Evolutionary conservation across 1,284 basidiomycete species (phyloP), one percentile per base, ranked within the genome.

Genomic region (Tetrapyrgos nigripes): DNA sequence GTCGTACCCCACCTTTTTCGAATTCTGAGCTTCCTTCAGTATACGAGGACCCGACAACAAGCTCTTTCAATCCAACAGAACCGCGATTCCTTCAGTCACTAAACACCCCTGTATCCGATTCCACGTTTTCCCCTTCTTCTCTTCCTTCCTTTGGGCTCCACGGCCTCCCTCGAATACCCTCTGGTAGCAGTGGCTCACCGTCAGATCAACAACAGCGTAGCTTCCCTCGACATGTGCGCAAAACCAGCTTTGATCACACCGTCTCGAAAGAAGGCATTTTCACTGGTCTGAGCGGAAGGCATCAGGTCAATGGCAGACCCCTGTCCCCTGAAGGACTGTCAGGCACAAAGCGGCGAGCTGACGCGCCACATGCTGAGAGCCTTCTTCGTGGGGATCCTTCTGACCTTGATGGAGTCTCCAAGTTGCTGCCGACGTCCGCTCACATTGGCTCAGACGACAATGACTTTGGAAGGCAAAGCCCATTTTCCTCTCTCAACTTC

Each of bases 181-280:
- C 76, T 53, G 73, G 73, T 64, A 27, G 52, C 19, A 51, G 56
- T 19, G 35, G 50, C 3, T 58, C 52, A 43, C 63, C 61, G 1
- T 64, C 76, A 26, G 58, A 48, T 23, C 40, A 40, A 23, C 19
- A 43, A 24, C 57, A 53, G 9, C 28, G 50, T 31, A 46, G 21
- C 43, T 94, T 93, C 74, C 88, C 93, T 51, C 85, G 88, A 60
- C 88, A 91, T 68, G 91, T 95, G 58, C 86, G 94, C 62, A 95
- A 96, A 80, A 94, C 94, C 46, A 94, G 92, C 73, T 96, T 95
- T 70, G 94, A 96, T 75, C 94, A 95, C 73, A 94, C 93, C 1
- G 87, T 95, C 28, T 81, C 83, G 37, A 84, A 84, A 65, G 85
- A 91, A 63, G 85, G 84, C 45, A 82, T 88, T 56, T 76, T 87